These are phyloP conservation scores for Coccomyxa sp. DNA, from an alignment of 139 green algal genomes.

Conservation along the genomic window DNA sequence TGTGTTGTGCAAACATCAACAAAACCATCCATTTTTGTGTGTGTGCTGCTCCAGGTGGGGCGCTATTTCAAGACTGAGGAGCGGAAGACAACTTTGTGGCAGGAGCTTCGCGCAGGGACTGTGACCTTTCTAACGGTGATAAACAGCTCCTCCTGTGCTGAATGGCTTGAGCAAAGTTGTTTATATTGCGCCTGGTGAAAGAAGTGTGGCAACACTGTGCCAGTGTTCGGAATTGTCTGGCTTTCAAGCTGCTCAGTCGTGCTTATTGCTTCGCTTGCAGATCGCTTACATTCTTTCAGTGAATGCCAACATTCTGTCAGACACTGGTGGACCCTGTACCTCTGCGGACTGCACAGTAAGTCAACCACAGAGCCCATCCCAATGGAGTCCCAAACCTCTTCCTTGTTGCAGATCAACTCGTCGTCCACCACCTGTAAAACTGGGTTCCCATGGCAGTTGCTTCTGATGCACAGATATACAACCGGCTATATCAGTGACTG, in stretches of 20 bases:
- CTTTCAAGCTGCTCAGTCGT: not conserved
- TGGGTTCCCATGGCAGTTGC: not conserved
- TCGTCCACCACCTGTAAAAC: not conserved
- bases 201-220: not conserved
- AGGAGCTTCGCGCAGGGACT: conserved; percentile 60
- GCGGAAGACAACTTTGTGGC: conserved; percentile 47
- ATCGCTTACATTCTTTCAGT: conserved; percentile 75
- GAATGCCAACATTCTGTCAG: conserved; percentile 60
- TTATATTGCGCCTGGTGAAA: not conserved
- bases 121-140: conserved; percentile 77
- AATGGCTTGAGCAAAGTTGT: not conserved
- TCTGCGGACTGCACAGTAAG: conserved; percentile 41
- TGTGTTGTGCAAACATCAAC: too few relatives aligned
- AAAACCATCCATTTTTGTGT: too few relatives aligned
- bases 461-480: not conserved
- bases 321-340: conserved; percentile 63
- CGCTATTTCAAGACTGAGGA: conserved; percentile 54
- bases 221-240: too few relatives aligned
- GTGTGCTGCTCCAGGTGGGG: conserved; percentile 38
- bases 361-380: not conserved
- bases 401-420: not conserved
- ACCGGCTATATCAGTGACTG: too few relatives aligned
- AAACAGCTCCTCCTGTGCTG: not conserved
- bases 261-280: conserved; percentile 13
- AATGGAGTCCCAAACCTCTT: not conserved